Conservation (phyloP, 129 eudicot genomes). For the Cynara cardunculus region DNA sequence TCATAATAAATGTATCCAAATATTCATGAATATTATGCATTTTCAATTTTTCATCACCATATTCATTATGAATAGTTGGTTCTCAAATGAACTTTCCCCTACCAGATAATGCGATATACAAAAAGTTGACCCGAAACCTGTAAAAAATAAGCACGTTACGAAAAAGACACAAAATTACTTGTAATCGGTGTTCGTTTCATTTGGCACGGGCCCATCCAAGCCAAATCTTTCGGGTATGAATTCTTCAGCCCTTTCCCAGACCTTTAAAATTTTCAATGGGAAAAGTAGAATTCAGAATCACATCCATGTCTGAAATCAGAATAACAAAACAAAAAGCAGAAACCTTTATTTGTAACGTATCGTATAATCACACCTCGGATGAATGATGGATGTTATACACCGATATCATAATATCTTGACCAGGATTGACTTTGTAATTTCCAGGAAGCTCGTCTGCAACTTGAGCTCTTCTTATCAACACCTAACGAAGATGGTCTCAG, state of each 20-base stretch:
- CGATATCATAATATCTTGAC: conserved; percentile 98
- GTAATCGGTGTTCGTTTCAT: conserved; percentile 89
- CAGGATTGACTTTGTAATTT: conserved; percentile 83
- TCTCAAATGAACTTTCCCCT: not conserved
- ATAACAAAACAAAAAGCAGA: not conserved
- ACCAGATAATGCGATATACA: not conserved
- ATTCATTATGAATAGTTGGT: not conserved
- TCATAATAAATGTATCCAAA: not conserved
- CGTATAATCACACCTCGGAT: conserved; percentile 52
- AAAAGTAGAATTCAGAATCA: not conserved
- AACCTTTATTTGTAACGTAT: conserved; percentile 5
- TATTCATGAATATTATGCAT: not conserved
- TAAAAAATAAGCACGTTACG: not conserved
- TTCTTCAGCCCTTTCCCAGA: conserved; percentile 95
- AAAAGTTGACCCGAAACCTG: not conserved
- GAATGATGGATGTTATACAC: conserved; percentile 97
- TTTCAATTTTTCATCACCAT: not conserved
- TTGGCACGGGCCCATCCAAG: conserved; percentile 78
- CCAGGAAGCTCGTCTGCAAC: conserved; percentile 84
- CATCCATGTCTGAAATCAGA: not conserved
- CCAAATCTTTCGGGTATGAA: conserved; percentile 86
- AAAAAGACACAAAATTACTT: conserved; percentile 39
- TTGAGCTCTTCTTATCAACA: conserved; percentile 86
- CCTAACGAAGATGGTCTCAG: conserved; percentile 36
- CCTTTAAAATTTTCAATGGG: conserved; percentile 34